Percentiles rank a stretch among this genome's conserved stretches.
Evolutionary conservation across 116 monocot species (phyloP).

Genomic region (Phalaenopsis hybrid): DNA sequence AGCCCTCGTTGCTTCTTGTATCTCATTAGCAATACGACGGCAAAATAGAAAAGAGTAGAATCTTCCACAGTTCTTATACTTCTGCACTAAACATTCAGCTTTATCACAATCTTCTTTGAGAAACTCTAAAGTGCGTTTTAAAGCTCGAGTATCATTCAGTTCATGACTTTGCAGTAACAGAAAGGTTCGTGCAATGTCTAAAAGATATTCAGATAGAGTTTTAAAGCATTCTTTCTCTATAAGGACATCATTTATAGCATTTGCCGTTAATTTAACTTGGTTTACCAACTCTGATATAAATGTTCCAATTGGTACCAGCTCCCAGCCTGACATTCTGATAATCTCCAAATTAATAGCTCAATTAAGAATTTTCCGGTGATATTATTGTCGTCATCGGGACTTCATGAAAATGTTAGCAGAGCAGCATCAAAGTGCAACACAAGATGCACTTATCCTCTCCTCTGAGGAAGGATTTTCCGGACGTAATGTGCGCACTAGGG

Average conservation of each 20-base stretch:
- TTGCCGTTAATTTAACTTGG: conserved; percentile 14
- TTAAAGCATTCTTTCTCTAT: conserved; percentile 21
- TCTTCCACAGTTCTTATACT: conserved; percentile 13
- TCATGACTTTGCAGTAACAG: conserved; percentile 13
- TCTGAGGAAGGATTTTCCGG: background rate
- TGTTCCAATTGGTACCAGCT: conserved; percentile 19
- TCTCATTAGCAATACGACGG: conserved; percentile 12
- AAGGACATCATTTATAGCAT: conserved; percentile 15
- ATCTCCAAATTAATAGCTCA: background rate
- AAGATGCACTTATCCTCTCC: background rate
- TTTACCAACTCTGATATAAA: conserved; percentile 12
- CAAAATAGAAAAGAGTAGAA: conserved; percentile 15
- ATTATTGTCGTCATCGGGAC: background rate
- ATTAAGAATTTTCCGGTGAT: background rate
- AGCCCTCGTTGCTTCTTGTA: conserved; percentile 16
- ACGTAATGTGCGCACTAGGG: background rate
- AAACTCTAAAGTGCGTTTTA: conserved; percentile 13
- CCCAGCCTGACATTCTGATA: conserved; percentile 14
- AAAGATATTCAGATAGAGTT: conserved; percentile 17
- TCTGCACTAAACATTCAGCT: conserved; percentile 14
- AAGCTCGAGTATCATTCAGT: conserved; percentile 17
- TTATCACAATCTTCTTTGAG: conserved; percentile 13
- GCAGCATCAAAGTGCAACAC: background rate
- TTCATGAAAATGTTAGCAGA: background rate
- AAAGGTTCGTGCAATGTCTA: conserved; percentile 14